Evolutionary conservation across 495 filamentous ascomycete species (phyloP), one percentile per base, ranked within the genome.

Genomic region (Ramalina peruviana): DNA sequence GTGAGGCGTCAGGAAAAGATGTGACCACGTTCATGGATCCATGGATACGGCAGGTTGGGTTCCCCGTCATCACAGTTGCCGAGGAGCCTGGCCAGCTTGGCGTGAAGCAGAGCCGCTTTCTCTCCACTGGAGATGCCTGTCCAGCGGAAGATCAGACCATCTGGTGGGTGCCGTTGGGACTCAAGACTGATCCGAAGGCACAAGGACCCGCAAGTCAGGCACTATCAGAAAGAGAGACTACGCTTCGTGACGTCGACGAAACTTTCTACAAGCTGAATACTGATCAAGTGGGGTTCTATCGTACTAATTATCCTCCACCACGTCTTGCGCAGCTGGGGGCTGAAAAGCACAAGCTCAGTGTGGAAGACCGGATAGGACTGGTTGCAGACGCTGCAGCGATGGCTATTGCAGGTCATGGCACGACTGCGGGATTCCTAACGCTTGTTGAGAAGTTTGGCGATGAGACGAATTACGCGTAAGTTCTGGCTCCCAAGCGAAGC

Each of bases 21-120:
- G 85, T 98, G 39, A 81, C 80, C 54, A 72, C 65, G 41, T 80
- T 96, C 57, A 98, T 98, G 90, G 76, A 82, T 54, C 78, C 81
- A 21, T 98, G 92, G 92, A 95, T 96, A 57, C 81, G 82, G 46
- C 86, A 86, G 62, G 88, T 98, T 56, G 92, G 92, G 2, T 94
- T 93, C 67, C 92, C 92, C 1, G 80, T 96, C 27, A 65, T 98
- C 9, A 93, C 83, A 4, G 72, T 96, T 17, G 75, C 80, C 16
- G 92, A 97, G 64, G 82, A 87, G 57, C 75, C 82, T 33, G 78
- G 81, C 21, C 81, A 90, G 58, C 84, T 98, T 52, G 73, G 76
- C 33, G 66, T 97, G 44, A 82, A 81, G 49, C 92, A 98, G 65
- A 80, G 72, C 40, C 82, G 92, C 50, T 98, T 94, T 72, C 71